A percentile compares a stretch with the other conserved stretches of the same genome.
phyloP scores from a whole-genome alignment of 768 basidiomycete genomes.

The Pleurotus citrinopileatus region DNA sequence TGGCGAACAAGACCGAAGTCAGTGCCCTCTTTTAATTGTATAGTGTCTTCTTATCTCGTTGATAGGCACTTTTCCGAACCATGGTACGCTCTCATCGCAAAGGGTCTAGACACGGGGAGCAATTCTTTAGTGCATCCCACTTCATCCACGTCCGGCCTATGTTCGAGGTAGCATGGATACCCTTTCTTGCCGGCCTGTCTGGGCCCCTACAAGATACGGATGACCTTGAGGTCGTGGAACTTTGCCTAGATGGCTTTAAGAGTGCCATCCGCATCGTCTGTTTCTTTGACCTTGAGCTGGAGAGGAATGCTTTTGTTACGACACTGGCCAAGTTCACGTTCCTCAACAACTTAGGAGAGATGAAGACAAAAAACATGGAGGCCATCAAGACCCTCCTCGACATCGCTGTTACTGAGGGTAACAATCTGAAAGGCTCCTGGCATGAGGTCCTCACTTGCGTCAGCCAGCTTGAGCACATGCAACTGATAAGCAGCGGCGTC shows the following conservation, averaged over 20 bases:
- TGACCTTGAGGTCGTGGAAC: slow-evolving; percentile 86
- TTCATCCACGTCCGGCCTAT: slow-evolving; percentile 96
- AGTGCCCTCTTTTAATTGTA: slow-evolving; percentile 13
- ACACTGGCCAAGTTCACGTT: slow-evolving; percentile 97
- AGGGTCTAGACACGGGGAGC: slow-evolving; percentile 71
- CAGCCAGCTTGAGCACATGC: slow-evolving; percentile 98
- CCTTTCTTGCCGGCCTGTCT: slow-evolving; percentile 93
- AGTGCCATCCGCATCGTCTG: slow-evolving; percentile 96
- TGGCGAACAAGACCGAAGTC: slow-evolving; percentile 96
- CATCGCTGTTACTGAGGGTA: slow-evolving; percentile 95
- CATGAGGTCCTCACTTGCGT: slow-evolving; percentile 95
- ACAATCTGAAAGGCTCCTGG: slow-evolving; percentile 94
- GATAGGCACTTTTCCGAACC: slow-evolving; percentile 85
- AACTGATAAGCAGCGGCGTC: slow-evolving; percentile 88
- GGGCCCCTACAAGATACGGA: slow-evolving; percentile 94
- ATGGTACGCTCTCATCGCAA: slow-evolving; percentile 92
- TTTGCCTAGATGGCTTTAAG: slow-evolving; percentile 95
- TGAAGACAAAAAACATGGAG: slow-evolving; percentile 99
- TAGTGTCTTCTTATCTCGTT: slow-evolving; percentile 13
- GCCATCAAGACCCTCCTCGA: slow-evolving; percentile 95
- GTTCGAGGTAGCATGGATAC: slow-evolving; percentile 99
- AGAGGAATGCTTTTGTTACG: slow-evolving; percentile 98
- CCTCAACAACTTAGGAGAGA: slow-evolving; percentile 95
- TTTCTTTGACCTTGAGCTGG: slow-evolving; percentile 95
- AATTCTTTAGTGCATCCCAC: slow-evolving; percentile 96